Evolutionary conservation across 2,329 filamentous ascomycete species (phyloP), one percentile per base, ranked within the genome.

Genomic region (Bipolaris oryzae): DNA sequence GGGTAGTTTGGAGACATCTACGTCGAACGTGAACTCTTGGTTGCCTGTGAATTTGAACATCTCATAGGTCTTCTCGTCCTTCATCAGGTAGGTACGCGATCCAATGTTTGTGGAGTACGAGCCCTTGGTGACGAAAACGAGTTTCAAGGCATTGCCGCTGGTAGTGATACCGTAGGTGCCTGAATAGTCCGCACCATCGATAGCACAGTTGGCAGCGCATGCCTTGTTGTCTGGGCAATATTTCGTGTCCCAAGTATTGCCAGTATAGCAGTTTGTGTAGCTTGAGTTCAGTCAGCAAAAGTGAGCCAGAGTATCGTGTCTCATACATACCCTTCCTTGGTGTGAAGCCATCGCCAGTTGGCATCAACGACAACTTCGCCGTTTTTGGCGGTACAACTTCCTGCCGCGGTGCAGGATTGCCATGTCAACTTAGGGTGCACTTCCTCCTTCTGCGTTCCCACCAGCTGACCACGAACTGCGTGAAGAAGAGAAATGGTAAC

Each of bases 1-100:
- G 45, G 84, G 83, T n/a, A 89, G 76, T 55, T 82, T 81, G 16
- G 86, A 89, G 18, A 89, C 60, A 46, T 76, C 74, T 1, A 76
- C 73, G 49, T 76, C 74, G 38, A 76, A 76, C 7, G 67, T 71
- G 56, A 76, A 76, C 57, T 76, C 74, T 88, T 88, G 65, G 38
- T 76, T 72, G 18, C 71, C 69, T 21, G 72, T 66, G 18, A 76
- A 66, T 48, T 74, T 75, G 67, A 74, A 76, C 61, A 73, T 69
- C 51, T 55, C 52, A 37, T 76, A 76, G 38, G 67, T 74, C 35
- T 63, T 67, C 2, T 71, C 59, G 41, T 71, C 67, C 45, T 71
- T 69, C 70, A 78, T 70, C 16, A 77, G 53, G 48, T 77, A 77
- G 7, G 71, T 68, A 20, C 76, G 72, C 6, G 72, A 73, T 1